A percentile compares a stretch with the other conserved stretches of the same genome.
Evolutionary conservation across 768 basidiomycete species (phyloP).

Genomic region (Lyophyllum semitale): DNA sequence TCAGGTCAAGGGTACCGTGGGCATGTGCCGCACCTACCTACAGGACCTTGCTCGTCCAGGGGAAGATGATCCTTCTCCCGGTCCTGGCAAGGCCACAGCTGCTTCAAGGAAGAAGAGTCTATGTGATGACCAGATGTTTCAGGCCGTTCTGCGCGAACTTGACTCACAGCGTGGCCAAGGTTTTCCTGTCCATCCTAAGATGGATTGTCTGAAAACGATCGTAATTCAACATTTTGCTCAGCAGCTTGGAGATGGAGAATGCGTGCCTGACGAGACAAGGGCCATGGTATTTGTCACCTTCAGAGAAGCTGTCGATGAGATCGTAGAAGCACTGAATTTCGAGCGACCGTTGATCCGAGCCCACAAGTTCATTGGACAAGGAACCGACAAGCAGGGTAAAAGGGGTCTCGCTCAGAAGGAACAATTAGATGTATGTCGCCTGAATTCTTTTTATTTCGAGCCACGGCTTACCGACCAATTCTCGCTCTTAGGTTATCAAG

Average conservation of each 20-base stretch:
- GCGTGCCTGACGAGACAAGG: conserved; percentile 49
- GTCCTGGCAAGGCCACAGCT: conserved; percentile 38
- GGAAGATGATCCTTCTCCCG: conserved; percentile 29
- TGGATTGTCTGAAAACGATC: conserved; percentile 78
- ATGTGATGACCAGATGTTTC: conserved; percentile 58
- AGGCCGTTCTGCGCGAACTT: conserved; percentile 67
- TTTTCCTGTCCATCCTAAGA: conserved; percentile 83
- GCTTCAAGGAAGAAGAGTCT: conserved; percentile 44
- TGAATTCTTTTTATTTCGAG: not conserved
- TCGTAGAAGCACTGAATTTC: conserved; percentile 76
- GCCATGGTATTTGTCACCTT: conserved; percentile 97
- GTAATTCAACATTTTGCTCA: conserved; percentile 79
- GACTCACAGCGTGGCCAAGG: conserved; percentile 56
- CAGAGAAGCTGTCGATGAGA: conserved; percentile 88
- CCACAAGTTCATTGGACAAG: conserved; percentile 89
- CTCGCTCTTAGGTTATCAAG: conserved; percentile 65
- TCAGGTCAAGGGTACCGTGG: conserved; percentile 81
- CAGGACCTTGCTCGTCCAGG: conserved; percentile 46
- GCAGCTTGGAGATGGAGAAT: conserved; percentile 41
- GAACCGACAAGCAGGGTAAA: conserved; percentile 78
- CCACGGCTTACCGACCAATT: conserved; percentile 10
- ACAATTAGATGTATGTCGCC: conserved; percentile 74
- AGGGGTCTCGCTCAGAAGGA: conserved; percentile 91
- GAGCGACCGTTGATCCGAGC: conserved; percentile 81
- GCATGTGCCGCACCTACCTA: conserved; percentile 74